Conservation (phyloP, 2,329 filamentous ascomycete genomes). For the Rasamsonia emersonii region DNA sequence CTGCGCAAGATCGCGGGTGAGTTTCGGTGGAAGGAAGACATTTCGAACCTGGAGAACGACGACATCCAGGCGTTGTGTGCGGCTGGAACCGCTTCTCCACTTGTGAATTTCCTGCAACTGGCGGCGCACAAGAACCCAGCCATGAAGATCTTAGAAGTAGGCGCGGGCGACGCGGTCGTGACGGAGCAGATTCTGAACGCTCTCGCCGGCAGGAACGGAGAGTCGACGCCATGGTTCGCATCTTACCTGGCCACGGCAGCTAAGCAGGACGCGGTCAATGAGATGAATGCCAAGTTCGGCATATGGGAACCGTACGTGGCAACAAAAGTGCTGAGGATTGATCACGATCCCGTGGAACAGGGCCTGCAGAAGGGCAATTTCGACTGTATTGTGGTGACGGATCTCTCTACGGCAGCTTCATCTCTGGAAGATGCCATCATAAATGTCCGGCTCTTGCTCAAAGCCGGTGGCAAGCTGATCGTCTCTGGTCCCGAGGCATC, state of each 20-base stretch:
- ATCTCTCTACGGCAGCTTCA: not conserved
- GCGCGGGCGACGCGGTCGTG: slow-evolving; percentile 23
- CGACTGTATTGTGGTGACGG: slow-evolving; percentile 1
- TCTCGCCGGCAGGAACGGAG: slow-evolving; percentile 7
- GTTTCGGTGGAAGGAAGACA: not conserved
- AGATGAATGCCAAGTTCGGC: not conserved
- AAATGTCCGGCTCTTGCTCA: not conserved
- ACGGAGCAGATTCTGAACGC: slow-evolving; percentile 12
- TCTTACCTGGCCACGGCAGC: not conserved
- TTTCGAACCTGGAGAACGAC: not conserved
- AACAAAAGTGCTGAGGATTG: not conserved
- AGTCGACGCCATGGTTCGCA: not conserved
- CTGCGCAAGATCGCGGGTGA: not conserved
- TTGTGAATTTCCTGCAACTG: not conserved
- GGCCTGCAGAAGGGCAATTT: not conserved
- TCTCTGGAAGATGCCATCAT: not conserved
- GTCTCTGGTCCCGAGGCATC: not conserved
- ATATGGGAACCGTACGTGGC: not conserved
- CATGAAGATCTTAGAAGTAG: slow-evolving; percentile 24
- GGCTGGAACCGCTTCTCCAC: slow-evolving; percentile 1
- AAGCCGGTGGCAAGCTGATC: not conserved
- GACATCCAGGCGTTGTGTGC: slow-evolving; percentile 2
- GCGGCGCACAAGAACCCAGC: slow-evolving; percentile 12
- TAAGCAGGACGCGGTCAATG: too few relatives aligned
- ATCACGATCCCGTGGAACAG: not conserved